These are phyloP conservation scores for Pseudomonodictys pantanalensis DNA, from an alignment of 495 filamentous ascomycete genomes.

Conservation along the genomic window DNA sequence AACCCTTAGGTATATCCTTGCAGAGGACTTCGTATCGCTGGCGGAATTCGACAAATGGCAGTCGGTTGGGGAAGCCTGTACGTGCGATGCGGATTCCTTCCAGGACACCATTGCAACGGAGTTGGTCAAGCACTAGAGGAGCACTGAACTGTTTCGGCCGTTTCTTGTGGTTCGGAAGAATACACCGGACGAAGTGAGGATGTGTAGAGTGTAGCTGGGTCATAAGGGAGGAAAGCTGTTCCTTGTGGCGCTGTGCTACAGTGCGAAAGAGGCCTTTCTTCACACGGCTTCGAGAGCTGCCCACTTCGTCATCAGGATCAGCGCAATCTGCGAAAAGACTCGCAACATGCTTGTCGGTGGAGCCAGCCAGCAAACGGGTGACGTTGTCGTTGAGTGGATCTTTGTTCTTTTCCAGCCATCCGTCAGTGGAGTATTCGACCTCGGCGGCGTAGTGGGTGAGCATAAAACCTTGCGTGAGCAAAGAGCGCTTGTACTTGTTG, in stretches of 20 bases:
- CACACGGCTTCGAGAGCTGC: conserved; percentile 71
- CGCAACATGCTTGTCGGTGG: conserved; percentile 77
- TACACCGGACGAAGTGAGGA: conserved; percentile 97
- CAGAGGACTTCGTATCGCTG: conserved; percentile 98
- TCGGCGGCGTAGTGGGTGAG: conserved; percentile 98
- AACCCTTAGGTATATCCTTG: conserved; percentile 80
- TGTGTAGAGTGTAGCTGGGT: conserved; percentile 92
- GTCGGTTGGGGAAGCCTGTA: conserved; percentile 95
- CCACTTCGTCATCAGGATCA: conserved; percentile 65
- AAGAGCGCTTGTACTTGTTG: conserved; percentile 83
- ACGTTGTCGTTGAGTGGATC: conserved; percentile 97
- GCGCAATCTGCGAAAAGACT: conserved; percentile 84
- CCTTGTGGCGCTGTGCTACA: conserved; percentile 95
- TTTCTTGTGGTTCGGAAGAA: conserved; percentile 98
- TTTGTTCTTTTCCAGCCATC: conserved; percentile 99
- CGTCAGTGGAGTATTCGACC: conserved; percentile 92
- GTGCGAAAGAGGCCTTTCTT: conserved; percentile 98
- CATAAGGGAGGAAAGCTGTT: conserved; percentile 94
- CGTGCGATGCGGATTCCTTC: conserved; percentile 97
- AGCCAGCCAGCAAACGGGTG: conserved; percentile 79
- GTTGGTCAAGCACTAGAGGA: conserved; percentile 86
- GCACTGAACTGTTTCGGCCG: conserved; percentile 89
- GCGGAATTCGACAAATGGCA: conserved; percentile 90
- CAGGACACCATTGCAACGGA: conserved; percentile 96
- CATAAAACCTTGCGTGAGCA: conserved; percentile 88